Evolutionary conservation across 495 filamentous ascomycete species (phyloP).

Genomic region (Tirmania nivea): DNA sequence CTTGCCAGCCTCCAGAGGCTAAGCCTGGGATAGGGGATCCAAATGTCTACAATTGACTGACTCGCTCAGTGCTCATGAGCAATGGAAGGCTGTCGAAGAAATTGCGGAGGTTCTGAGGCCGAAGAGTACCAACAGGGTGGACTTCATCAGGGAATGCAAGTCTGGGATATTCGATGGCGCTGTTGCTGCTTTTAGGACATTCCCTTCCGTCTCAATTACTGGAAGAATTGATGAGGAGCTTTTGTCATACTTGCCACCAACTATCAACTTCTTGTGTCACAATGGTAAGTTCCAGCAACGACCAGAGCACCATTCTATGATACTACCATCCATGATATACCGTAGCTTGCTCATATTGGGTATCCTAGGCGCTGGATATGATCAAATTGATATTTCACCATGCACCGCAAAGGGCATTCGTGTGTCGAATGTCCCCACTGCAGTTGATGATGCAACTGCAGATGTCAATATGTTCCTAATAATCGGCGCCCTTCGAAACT

Average conservation of each 20-base stretch:
- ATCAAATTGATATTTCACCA: not conserved
- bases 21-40: not conserved
- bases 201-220: not conserved
- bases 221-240: not conserved
- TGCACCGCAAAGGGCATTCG: constrained; percentile 31
- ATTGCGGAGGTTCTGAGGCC: not conserved
- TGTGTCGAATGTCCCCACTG: constrained; percentile 62
- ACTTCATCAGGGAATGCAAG: not conserved
- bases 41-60: not conserved
- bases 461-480: constrained; percentile 60
- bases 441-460: constrained; percentile 62
- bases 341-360: not conserved
- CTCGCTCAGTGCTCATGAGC: not conserved
- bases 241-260: not conserved
- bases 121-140: not conserved
- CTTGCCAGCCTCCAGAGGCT: not conserved
- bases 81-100: not conserved
- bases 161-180: not conserved
- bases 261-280: not conserved
- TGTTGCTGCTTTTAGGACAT: not conserved
- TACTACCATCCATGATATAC: not conserved
- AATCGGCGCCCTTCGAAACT: constrained; percentile 50
- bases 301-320: too few species aligned
- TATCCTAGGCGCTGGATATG: not conserved
- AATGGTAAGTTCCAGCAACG: not conserved